These are phyloP conservation scores for Leptographium radiaticola DNA, from an alignment of 2,329 filamentous ascomycete genomes.

Conservation along the genomic window DNA sequence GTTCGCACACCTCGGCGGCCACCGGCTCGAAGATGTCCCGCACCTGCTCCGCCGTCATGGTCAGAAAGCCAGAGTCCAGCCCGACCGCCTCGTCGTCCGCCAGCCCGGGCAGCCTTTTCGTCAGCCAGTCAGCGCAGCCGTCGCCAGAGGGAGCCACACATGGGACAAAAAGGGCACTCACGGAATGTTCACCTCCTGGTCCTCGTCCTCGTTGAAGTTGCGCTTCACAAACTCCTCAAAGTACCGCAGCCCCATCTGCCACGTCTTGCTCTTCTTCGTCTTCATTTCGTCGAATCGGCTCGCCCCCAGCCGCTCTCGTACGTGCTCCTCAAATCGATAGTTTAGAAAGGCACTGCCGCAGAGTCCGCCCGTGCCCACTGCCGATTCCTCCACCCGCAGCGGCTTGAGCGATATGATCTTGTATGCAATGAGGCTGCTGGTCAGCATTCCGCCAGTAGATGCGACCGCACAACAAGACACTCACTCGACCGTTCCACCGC, in stretches of 20 bases:
- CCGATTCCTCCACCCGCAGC: conserved; percentile 62
- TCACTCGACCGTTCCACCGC: conserved; percentile 55
- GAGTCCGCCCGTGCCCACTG: conserved; percentile 63
- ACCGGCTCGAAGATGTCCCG: conserved; percentile 67
- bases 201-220: conserved; percentile 69
- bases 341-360: conserved; percentile 72
- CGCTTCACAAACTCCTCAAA: conserved; percentile 80
- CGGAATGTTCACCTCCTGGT: conserved; percentile 66
- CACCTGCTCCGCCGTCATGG: conserved; percentile 56
- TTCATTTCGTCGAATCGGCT: conserved; percentile 63
- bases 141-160: neutral
- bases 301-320: conserved; percentile 52
- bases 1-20: conserved; percentile 54
- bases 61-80: conserved; percentile 62
- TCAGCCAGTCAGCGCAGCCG: neutral
- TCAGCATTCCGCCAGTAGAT: neutral
- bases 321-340: conserved; percentile 68
- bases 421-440: conserved; percentile 56
- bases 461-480: conserved; percentile 13
- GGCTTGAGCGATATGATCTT: conserved; percentile 64
- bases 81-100: conserved; percentile 64
- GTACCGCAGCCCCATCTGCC: conserved; percentile 66
- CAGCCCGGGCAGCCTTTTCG: conserved; percentile 52
- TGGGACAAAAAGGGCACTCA: conserved; percentile 22
- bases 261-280: conserved; percentile 62